Evolutionary conservation across 768 basidiomycete genomes (phyloP).

Genomic region (Xerocomus potaroensis): DNA sequence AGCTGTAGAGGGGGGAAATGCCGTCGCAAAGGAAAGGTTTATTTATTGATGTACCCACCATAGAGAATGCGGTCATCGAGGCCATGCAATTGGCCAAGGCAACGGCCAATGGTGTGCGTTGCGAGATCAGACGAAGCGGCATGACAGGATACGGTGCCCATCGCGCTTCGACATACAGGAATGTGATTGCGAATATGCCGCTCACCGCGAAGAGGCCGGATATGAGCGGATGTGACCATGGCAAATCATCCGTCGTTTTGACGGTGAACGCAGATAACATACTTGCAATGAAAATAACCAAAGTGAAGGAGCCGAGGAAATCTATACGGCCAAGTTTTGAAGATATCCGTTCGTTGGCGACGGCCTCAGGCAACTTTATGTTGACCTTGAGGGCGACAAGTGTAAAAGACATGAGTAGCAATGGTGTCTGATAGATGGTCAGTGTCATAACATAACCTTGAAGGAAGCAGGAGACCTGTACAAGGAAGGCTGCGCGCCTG

Average conservation of each 20-base stretch:
- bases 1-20: conserved; percentile 40
- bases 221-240: conserved; percentile 73
- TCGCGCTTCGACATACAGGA: conserved; percentile 75
- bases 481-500: conserved; percentile 83
- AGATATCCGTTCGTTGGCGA: conserved; percentile 52
- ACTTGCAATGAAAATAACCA: conserved; percentile 66
- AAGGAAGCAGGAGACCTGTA: conserved; percentile 52
- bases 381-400: conserved; percentile 76
- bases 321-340: conserved; percentile 80
- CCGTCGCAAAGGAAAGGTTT: conserved; percentile 2
- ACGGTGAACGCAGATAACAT: conserved; percentile 74
- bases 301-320: conserved; percentile 75
- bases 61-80: conserved; percentile 76
- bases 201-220: conserved; percentile 60
- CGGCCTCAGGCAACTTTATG: conserved; percentile 65
- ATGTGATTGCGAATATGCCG: conserved; percentile 48
- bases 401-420: conserved; percentile 65
- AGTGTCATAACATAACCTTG: conserved; percentile 1
- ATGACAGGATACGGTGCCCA: conserved; percentile 85
- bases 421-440: conserved; percentile 54
- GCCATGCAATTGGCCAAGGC: conserved; percentile 75
- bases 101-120: conserved; percentile 77
- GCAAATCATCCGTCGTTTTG: conserved; percentile 72
- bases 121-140: conserved; percentile 74
- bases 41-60: conserved; percentile 40